A percentile compares a stretch with the other conserved stretches of the same genome.
Evolutionary conservation across 2,329 filamentous ascomycete species (phyloP).

Genomic region (Decorospora gaudefroyi): DNA sequence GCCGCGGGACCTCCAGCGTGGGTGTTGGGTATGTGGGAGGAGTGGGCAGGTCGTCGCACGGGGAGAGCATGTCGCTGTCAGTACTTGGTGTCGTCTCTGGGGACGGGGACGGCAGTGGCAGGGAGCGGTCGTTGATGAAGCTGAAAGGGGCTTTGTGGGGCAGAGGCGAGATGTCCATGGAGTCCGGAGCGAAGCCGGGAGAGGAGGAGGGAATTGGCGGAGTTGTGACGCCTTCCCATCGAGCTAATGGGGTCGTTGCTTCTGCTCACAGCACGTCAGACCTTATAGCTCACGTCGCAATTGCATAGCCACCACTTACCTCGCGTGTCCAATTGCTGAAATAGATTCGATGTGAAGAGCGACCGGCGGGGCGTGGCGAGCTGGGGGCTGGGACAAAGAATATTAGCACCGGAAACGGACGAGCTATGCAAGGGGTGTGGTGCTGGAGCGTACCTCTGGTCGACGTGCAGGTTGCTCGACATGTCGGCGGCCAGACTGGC

Average conservation of each 20-base stretch:
- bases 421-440: conserved; percentile 33
- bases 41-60: conserved; percentile 40
- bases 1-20: conserved; percentile 41
- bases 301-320: conserved; percentile 58
- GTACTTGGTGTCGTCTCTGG: conserved; percentile 57
- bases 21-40: conserved; percentile 33
- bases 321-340: conserved; percentile 61
- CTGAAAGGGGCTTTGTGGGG: conserved; percentile 77
- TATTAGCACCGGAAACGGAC: conserved; percentile 45
- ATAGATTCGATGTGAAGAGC: conserved; percentile 76
- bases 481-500: conserved; percentile 90
- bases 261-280: conserved; percentile 45
- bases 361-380: conserved; percentile 81
- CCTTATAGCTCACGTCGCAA: conserved; percentile 21
- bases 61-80: conserved; percentile 53
- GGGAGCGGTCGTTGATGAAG: conserved; percentile 63
- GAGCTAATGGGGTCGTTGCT: conserved; percentile 53
- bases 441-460: conserved; percentile 71
- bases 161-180: conserved; percentile 92
- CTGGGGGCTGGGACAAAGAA: conserved; percentile 66
- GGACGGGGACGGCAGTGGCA: conserved; percentile 72
- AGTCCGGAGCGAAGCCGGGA: conserved; percentile 70
- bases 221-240: conserved; percentile 73
- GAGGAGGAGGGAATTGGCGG: conserved; percentile 85
- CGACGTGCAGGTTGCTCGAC: conserved; percentile 95